Evolutionary conservation across 192 early-diverging fungal genomes (phyloP).

Genomic region (Coemansia sp.): DNA sequence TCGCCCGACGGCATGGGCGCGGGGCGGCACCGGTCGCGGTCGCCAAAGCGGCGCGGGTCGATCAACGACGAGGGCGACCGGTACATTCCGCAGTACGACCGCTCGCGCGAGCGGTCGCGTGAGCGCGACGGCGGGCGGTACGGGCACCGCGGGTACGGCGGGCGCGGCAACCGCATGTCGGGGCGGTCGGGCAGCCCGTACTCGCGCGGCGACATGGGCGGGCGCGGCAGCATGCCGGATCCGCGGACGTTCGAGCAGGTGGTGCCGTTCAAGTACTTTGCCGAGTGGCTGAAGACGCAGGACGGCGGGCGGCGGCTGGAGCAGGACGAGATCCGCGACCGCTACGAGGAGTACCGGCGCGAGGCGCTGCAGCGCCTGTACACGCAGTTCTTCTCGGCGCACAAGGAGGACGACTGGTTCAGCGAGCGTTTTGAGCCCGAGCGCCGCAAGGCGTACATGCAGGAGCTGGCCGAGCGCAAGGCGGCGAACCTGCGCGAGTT

Average conservation of each 20-base stretch:
- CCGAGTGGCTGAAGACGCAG: conserved; percentile 61
- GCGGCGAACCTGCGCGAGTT: conserved; percentile 57
- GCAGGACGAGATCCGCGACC: conserved; percentile 74
- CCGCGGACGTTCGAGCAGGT: conserved; percentile 74
- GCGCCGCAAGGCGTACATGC: conserved; percentile 53
- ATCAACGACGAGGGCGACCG: conserved; percentile 61
- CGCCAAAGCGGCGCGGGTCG: conserved; percentile 28
- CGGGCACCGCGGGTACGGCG: conserved; percentile 33
- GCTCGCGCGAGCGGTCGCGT: too few species aligned
- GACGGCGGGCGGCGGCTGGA: conserved; percentile 59
- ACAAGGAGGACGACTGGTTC: conserved; percentile 90
- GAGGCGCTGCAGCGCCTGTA: conserved; percentile 65
- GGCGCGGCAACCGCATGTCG: conserved; percentile 36
- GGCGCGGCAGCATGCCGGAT: conserved; percentile 53
- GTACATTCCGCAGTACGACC: conserved; percentile 83
- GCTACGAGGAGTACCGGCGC: conserved; percentile 82
- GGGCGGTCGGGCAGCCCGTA: conserved; percentile 44
- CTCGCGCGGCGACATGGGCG: conserved; percentile 28
- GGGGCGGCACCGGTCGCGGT: conserved; percentile 40
- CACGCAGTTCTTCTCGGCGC: conserved; percentile 66
- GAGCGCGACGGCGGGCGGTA: conserved; percentile 49
- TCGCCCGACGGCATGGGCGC: conserved; percentile 30
- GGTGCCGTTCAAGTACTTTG: conserved; percentile 70
- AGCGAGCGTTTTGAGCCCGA: conserved; percentile 86
- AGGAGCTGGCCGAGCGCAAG: conserved; percentile 56